Evolutionary conservation across 208 protist genomes (phyloP).

Genomic region (Novymonas esmeraldas): DNA sequence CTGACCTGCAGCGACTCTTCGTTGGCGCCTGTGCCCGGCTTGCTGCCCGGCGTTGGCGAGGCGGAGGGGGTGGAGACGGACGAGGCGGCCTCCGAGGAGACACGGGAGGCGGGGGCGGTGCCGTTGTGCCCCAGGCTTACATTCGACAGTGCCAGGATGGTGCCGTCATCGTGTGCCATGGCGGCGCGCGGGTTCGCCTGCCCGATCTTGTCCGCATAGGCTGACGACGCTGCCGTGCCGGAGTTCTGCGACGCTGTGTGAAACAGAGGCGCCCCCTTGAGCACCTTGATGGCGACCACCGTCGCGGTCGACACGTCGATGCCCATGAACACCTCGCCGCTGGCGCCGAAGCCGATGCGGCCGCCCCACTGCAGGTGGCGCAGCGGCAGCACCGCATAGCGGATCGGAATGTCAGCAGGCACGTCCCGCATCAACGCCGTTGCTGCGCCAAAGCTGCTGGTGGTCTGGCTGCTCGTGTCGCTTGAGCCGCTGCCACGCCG

Average conservation of each 20-base stretch:
- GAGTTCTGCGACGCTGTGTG: not conserved
- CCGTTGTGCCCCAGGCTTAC: constrained; percentile 3
- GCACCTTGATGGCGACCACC: constrained; percentile 76
- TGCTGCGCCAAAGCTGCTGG: constrained; percentile 1
- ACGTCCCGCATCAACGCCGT: constrained; percentile 15
- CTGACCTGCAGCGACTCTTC: constrained; percentile 15
- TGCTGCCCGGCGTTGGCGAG: not conserved
- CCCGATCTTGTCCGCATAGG: not conserved
- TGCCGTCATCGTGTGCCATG: not conserved
- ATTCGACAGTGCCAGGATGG: constrained; percentile 3
- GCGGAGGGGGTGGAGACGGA: not conserved
- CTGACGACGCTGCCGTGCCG: not conserved
- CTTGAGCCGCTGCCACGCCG: constrained; percentile 1
- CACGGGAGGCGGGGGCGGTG: not conserved
- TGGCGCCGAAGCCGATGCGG: constrained; percentile 60
- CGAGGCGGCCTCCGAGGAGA: not conserved
- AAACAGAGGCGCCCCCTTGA: constrained; percentile 44
- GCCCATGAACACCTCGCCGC: constrained; percentile 66
- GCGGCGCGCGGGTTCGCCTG: not conserved
- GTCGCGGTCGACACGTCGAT: constrained; percentile 64
- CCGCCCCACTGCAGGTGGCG: constrained; percentile 64
- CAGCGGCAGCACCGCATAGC: constrained; percentile 47
- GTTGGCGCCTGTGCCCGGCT: too few relatives aligned
- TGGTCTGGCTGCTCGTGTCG: not conserved
- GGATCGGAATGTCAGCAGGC: constrained; percentile 32